Conservation (phyloP, 2,329 filamentous ascomycete species). For the Cyphellophora attinorum region DNA sequence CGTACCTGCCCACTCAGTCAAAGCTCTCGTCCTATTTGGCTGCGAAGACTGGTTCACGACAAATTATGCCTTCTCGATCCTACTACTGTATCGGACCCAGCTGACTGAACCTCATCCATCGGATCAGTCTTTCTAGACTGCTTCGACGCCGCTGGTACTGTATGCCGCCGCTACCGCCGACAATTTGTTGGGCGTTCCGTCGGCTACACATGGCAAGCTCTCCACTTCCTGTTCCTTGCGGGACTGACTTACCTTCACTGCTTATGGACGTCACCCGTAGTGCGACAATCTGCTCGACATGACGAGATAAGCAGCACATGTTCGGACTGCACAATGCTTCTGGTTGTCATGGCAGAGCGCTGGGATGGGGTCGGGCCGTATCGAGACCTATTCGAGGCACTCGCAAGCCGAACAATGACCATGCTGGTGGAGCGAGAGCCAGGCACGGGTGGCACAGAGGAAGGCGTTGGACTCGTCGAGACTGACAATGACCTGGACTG, state of each 20-base stretch:
- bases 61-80: constrained; percentile 28
- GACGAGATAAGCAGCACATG: constrained; percentile 20
- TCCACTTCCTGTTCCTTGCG: constrained; percentile 19
- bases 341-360: constrained; percentile 24
- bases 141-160: not conserved
- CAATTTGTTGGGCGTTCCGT: constrained; percentile 1
- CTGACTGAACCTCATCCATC: constrained; percentile 22
- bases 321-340: constrained; percentile 22
- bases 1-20: not conserved
- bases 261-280: constrained; percentile 22
- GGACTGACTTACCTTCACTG: constrained; percentile 24
- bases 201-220: constrained; percentile 16
- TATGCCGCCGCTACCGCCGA: constrained; percentile 1
- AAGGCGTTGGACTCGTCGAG: not conserved
- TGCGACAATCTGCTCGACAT: constrained; percentile 7
- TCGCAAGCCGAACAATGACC: constrained; percentile 11
- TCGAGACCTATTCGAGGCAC: constrained; percentile 25
- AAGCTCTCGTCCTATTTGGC: constrained; percentile 26
- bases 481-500: not conserved
- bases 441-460: constrained; percentile 1
- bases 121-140: constrained; percentile 6
- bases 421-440: constrained; percentile 5
- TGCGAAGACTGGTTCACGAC: constrained; percentile 29
- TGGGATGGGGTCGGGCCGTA: constrained; percentile 23
- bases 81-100: constrained; percentile 25